Base-by-base conservation (phyloP, 768 basidiomycete genomes). In the Hemileccinum impolitum region DNA sequence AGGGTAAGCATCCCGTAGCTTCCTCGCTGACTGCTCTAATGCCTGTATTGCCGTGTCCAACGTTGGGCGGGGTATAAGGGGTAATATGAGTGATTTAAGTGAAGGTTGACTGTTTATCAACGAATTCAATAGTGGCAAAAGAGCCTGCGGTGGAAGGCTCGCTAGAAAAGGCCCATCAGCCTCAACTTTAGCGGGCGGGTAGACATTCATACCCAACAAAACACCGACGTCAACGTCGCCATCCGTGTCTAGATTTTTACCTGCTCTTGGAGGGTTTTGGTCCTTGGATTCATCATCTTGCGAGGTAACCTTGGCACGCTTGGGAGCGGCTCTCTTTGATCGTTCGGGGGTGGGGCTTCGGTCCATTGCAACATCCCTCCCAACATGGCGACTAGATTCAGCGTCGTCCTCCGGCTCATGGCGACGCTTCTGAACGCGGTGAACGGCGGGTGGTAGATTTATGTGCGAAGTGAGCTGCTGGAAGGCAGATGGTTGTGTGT, bases 261-360 rank as follows among this genome's bases (percentile, higher is more conserved):
- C 73, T 54, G 80, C 79, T 65, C 83, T 84, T 7, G 60, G 57
- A 1, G 64, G 50, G 31, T 72, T 65, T 34, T 73, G 73, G 17
- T 75, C 76, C 55, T 75, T 77, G 25, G 61, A 50, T 25, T 66
- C 59, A 2, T 62, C 58, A 3, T 62, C 58, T 43, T 59, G 54
- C 30, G 50, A 35, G 18, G 47, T 58, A 61, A 57, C 50, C 51
- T 51, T 69, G 55, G 78, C 78, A 51, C 86, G 80, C 67, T 91
- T 90, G 15, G 82, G 84, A 31, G 80, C 73, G 6, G 77, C 75
- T 57, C 84, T 80, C 67, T 83, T 88, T 31, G 78, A 80, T 38
- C 86, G 76, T 65, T 93, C 90, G 14, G 89, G 87, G 3, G 90
- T 90, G 8, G 90, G 88, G 55, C 88, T 90, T 52, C 87, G 76